Evolutionary conservation across 2,329 filamentous ascomycete genomes (phyloP).

Genomic region (Diplodia mutila): DNA sequence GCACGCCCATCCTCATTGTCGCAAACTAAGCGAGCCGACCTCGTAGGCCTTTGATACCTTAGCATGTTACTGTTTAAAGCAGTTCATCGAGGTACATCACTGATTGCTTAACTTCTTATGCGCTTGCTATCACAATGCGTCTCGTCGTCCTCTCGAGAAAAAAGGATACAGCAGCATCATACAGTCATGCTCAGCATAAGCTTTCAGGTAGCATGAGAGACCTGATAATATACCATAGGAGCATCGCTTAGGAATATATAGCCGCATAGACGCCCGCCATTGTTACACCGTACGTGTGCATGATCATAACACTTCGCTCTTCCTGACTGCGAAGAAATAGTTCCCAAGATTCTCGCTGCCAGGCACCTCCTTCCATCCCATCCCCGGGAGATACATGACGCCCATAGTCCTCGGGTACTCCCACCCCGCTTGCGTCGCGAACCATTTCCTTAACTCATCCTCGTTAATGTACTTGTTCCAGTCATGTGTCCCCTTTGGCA

Average conservation of each 20-base stretch:
- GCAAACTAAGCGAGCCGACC: no score
- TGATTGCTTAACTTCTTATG: no score
- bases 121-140: no score
- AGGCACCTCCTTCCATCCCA: conserved; percentile 84
- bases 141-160: no score
- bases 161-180: no score
- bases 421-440: conserved; percentile 46
- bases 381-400: conserved; percentile 84
- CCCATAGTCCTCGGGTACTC: conserved; percentile 66
- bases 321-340: conserved; percentile 90
- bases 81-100: no score
- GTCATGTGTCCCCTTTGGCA: conserved; percentile 91
- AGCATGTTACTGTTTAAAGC: no score
- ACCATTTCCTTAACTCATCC: conserved; percentile 66
- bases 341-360: conserved; percentile 88
- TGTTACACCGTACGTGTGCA: background rate
- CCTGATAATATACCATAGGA: background rate
- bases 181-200: background rate
- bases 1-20: no score
- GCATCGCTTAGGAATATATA: background rate
- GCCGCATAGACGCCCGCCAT: background rate
- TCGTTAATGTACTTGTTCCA: conserved; percentile 96
- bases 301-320: conserved; percentile 32
- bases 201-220: background rate
- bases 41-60: no score